Evolutionary conservation across 78 protist genomes (phyloP).

Genomic region (Pirum gemmata): DNA sequence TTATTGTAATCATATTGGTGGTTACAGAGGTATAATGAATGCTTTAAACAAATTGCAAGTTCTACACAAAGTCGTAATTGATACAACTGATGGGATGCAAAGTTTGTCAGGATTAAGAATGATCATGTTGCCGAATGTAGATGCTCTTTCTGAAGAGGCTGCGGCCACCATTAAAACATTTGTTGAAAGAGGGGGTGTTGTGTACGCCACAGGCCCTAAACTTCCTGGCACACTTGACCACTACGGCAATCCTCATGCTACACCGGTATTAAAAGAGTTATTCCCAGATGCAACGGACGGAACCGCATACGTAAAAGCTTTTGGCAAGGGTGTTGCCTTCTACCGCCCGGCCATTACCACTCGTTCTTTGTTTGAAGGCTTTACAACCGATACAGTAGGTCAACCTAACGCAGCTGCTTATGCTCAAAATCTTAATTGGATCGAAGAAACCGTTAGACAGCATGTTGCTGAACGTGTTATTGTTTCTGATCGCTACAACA

Average conservation of each 20-base stretch:
- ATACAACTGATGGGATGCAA: conserved; percentile 6
- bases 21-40: conserved; percentile 23
- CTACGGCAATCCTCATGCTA: not conserved
- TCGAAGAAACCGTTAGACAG: not conserved
- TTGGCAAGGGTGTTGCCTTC: conserved; percentile 22
- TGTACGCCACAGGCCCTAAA: conserved; percentile 11
- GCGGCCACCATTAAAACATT: not conserved
- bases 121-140: not conserved
- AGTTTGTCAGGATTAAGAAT: not conserved
- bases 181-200: conserved; percentile 5
- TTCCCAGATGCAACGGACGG: not conserved
- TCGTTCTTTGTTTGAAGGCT: not conserved
- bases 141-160: not conserved
- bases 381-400: not conserved
- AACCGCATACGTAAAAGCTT: not conserved
- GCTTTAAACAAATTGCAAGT: conserved; percentile 1
- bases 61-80: not conserved
- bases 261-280: not conserved
- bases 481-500: not conserved
- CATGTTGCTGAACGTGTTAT: conserved; percentile 21
- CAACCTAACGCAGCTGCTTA: not conserved
- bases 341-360: conserved; percentile 1
- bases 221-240: conserved; percentile 28
- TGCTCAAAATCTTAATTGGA: not conserved
- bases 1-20: conserved; percentile 11